Base-by-base conservation (phyloP, 352 stramenopile genomes). In the Phytophthora citricola region DNA sequence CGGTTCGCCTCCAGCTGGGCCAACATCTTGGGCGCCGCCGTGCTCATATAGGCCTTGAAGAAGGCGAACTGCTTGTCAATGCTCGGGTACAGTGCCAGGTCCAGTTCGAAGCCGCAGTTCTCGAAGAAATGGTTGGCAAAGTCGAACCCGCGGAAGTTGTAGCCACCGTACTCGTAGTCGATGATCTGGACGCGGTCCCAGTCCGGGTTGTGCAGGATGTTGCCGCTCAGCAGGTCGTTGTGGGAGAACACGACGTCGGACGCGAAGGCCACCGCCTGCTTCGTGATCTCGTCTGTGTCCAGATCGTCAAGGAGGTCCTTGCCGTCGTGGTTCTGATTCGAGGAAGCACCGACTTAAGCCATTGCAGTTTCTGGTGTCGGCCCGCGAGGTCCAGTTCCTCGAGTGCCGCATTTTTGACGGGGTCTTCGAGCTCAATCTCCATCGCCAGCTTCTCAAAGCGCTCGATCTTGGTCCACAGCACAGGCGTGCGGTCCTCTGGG, bases 91-190 rank as follows among this genome's bases (percentile, higher is more conserved):
- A 86, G 54, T 24, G 75, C 81, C 44, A 97, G 73, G 59, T 98
- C 88, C 61, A 97, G 83, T 27, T 98, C 92, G 53, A 98, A 98
- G 57, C 94, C 94, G 55, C 90, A 97, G 76, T 97, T 91, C 78
- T 98, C 91, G 62, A 88, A 97, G 67, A 98, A 98, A 63, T 98
- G 93, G 73, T 98, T 98, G 51, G 89, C 94, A 69, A 98, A 94
- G 79, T 98, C 94, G 63, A 97, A 98, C 15, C 73, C 94, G 11
- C 92, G 91, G 65, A 87, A 97, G 76, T 98, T 98, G 81, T 93
- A 97, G 41, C 86, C 90, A 44, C 89, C 92, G 70, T 98, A 98
- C 78, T 98, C 94, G 75, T 97, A 98, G 79, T 98, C 94, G 64
- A 98, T 98, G 67, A 98, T 92, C 76, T 95, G 90, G 46, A 98